Conservation (phyloP, 208 protist genomes). For the Wallacemonas sp. region DNA sequence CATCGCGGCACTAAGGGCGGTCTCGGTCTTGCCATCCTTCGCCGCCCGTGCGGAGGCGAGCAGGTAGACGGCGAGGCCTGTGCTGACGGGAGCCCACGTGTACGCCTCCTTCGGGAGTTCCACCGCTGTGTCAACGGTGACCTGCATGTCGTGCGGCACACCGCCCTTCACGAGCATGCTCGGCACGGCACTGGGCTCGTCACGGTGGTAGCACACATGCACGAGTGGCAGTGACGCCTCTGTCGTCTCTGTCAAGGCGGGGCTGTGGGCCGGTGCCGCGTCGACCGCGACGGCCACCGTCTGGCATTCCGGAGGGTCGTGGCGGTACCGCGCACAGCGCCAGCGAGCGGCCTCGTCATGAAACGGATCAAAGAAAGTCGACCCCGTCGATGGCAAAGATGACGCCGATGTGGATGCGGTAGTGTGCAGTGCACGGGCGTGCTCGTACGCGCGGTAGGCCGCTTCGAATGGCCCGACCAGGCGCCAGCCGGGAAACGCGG, state of each 20-base stretch:
- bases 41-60: neutral
- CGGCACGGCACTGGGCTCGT: slow-evolving; percentile 24
- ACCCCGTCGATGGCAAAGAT: neutral
- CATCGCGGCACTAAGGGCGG: neutral
- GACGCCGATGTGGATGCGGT: neutral
- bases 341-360: slow-evolving; percentile 24
- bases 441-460: slow-evolving; percentile 12
- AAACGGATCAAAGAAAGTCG: slow-evolving; percentile 5
- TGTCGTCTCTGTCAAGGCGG: neutral
- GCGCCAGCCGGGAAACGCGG: slow-evolving; percentile 36
- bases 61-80: slow-evolving; percentile 4
- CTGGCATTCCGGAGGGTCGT: slow-evolving; percentile 52
- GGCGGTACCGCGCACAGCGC: slow-evolving; percentile 32
- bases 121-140: neutral
- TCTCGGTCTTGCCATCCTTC: neutral
- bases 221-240: neutral
- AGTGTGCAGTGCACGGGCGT: slow-evolving; percentile 3
- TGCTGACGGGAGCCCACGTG: slow-evolving; percentile 2
- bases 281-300: slow-evolving; percentile 25
- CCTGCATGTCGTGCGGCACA: neutral
- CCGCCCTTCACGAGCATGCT: slow-evolving; percentile 20
- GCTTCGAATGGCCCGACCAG: slow-evolving; percentile 45
- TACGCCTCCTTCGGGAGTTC: slow-evolving; percentile 5
- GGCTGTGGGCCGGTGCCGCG: neutral
- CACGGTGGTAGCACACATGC: slow-evolving; percentile 43